Evolutionary conservation across 2,329 filamentous ascomycete genomes (phyloP).

Genomic region (Colletotrichum sp.): DNA sequence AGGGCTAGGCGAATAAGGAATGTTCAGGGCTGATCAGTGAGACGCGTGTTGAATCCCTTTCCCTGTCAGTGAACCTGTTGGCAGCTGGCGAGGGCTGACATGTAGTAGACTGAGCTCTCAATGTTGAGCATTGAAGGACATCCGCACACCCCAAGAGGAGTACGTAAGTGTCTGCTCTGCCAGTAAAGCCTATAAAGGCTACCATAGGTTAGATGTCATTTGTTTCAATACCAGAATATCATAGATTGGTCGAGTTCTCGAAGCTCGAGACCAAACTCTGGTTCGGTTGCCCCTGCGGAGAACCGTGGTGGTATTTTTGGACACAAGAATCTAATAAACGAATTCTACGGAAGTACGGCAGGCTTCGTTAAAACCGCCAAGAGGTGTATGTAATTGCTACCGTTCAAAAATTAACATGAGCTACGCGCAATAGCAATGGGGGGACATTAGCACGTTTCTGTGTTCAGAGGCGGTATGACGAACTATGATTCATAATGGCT

Average conservation of each 20-base stretch:
- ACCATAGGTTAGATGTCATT: fast-evolving
- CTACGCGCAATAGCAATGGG: not conserved
- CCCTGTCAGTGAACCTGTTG: not conserved
- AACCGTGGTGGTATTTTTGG: not conserved
- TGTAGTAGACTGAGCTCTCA: not conserved
- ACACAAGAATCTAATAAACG: not conserved
- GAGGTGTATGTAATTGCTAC: not conserved
- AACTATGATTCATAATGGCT: not conserved
- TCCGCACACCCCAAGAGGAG: not conserved
- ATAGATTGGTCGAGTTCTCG: not conserved
- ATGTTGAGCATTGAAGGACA: not conserved
- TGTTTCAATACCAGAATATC: not conserved
- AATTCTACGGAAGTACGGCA: not conserved
- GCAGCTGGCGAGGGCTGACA: not conserved
- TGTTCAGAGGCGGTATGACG: not conserved
- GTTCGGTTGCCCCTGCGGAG: not conserved
- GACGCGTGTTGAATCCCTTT: too few relatives aligned
- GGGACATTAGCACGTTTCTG: not conserved
- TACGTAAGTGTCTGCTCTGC: too few relatives aligned
- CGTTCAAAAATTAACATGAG: not conserved
- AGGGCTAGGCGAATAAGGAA: not conserved
- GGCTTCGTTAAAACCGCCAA: not conserved
- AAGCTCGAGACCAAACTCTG: not conserved
- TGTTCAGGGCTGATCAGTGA: not conserved
- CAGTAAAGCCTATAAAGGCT: not conserved